Evolutionary conservation across 768 basidiomycete species (phyloP), one percentile per base, ranked within the genome.

Genomic region (Roridomyces roridus): DNA sequence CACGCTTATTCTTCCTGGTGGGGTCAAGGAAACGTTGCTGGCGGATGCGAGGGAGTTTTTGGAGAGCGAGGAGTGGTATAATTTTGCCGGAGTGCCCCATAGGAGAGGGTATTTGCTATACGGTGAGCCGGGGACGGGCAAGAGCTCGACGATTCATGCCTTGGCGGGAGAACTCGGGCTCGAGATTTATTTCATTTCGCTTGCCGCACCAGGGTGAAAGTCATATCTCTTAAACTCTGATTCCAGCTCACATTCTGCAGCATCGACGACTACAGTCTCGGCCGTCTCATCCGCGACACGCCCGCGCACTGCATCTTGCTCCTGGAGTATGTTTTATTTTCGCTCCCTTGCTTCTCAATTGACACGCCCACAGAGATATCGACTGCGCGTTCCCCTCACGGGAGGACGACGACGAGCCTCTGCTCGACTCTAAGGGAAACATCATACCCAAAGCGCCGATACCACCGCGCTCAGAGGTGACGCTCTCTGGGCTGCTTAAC

Each of bases 101-200:
- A 67, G 70, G 8, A 58, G 73, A 53, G 58, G 58, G 6, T 65
- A 62, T 52, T 55, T 65, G 7, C 51, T 62, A 9, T 55, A 60
- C 24, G 61, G 59, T 6, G 59, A 60, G 41, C 62, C 60, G 0
- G 57, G 57, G 2, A 62, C 63, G 0, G 62, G 65, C 6, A 58
- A 67, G 39, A 66, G 55, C 14, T 64, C 55, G 14, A 69, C 69
- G 10, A 66, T 70, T 18, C 66, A 72, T 34, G 67, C 70, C 6
- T 45, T 70, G 55, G 82, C 82, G 20, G 81, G 84, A 43, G 84
- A 86, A 60, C 72, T 89, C 21, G 77, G 79, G 0, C 75, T 89
- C 37, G 84, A 87, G 67, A 86, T 89, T 56, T 88, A 86, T 64
- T 55, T 63, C 23, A 56, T 74, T 23, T 67, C 67, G 6, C 55